A percentile compares a stretch with the other conserved stretches of the same genome.
Conservation (phyloP, 2,329 filamentous ascomycete species). For the Tolypocladium sp. region DNA sequence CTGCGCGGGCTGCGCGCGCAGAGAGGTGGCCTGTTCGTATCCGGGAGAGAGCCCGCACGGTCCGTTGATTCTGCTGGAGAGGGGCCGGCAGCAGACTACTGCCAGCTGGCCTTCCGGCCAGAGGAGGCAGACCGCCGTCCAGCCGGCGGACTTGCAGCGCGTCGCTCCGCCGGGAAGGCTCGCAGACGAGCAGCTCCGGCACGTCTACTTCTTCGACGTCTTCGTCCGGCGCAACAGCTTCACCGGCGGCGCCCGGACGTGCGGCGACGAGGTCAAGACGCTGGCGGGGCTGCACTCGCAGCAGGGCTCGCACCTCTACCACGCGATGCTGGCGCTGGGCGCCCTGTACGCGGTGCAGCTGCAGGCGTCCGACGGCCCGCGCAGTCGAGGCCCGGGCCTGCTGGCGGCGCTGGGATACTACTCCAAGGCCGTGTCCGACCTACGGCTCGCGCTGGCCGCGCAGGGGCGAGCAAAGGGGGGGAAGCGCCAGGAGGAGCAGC, state of each 20-base stretch:
- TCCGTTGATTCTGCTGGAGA: constrained; percentile 12
- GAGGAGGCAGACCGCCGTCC: neutral
- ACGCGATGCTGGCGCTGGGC: neutral
- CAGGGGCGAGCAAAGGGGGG: no score
- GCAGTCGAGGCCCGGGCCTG: neutral
- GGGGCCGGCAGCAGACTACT: constrained; percentile 5
- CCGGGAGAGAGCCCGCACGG: neutral
- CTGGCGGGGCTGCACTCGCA: constrained; percentile 7
- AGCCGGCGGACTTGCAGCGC: neutral
- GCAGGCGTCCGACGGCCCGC: neutral
- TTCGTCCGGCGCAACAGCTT: constrained; percentile 20
- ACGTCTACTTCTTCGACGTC: constrained; percentile 19
- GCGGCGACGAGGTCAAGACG: constrained; percentile 12
- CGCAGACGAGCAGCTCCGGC: constrained; percentile 9
- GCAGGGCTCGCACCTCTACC: neutral
- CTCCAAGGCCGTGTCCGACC: neutral
- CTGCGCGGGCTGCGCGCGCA: constrained; percentile 19
- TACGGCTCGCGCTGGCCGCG: neutral
- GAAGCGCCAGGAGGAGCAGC: neutral
- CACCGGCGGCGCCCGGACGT: constrained; percentile 2
- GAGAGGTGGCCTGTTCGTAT: constrained; percentile 13
- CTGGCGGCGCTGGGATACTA: neutral
- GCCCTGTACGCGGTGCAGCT: neutral
- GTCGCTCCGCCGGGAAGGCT: neutral
- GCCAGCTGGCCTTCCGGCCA: neutral